These are phyloP conservation scores for Serendipita sp. DNA, from an alignment of 768 basidiomycete species.

Conservation along the genomic window DNA sequence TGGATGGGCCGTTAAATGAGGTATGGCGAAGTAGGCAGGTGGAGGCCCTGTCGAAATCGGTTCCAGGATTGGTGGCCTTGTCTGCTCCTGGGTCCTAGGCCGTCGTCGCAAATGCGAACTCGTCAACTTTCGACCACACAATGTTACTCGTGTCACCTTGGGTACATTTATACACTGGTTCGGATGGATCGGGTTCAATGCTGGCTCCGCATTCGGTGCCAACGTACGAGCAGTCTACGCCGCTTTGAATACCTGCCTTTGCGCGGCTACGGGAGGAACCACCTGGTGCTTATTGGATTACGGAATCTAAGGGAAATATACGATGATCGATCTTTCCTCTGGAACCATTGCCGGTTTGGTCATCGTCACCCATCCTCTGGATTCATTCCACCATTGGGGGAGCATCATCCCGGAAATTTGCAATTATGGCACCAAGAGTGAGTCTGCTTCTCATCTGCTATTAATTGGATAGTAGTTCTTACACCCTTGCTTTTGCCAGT, in stretches of 20 bases:
- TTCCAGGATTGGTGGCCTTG: slow-evolving; percentile 70
- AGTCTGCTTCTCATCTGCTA: slow-evolving; percentile 15
- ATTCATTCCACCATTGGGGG: slow-evolving; percentile 56
- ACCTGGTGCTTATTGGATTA: slow-evolving; percentile 40
- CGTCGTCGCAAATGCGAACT: slow-evolving; percentile 57
- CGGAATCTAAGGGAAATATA: slow-evolving; percentile 16
- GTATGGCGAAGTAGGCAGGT: slow-evolving; percentile 80
- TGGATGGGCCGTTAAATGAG: slow-evolving; percentile 77
- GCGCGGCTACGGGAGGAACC: slow-evolving; percentile 58
- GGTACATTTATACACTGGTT: slow-evolving; percentile 82
- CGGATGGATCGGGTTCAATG: slow-evolving; percentile 77
- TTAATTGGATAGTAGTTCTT: slow-evolving; percentile 6
- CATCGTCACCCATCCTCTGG: slow-evolving; percentile 83
- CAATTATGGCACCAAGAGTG: slow-evolving; percentile 75
- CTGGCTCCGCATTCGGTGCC: slow-evolving; percentile 73
- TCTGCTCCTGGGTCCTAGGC: slow-evolving; percentile 77
- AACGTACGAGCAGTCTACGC: slow-evolving; percentile 77
- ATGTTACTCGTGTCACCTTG: slow-evolving; percentile 65
- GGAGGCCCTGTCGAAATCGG: slow-evolving; percentile 82
- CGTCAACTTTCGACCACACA: slow-evolving; percentile 73
- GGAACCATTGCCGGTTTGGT: slow-evolving; percentile 82
- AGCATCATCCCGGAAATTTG: slow-evolving; percentile 61
- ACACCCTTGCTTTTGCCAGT: slow-evolving; percentile 24
- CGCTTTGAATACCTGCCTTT: slow-evolving; percentile 79
- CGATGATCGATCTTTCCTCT: slow-evolving; percentile 83